These are phyloP conservation scores for Trypethelium eluteriae DNA, from an alignment of 495 filamentous ascomycete genomes.

Conservation along the genomic window DNA sequence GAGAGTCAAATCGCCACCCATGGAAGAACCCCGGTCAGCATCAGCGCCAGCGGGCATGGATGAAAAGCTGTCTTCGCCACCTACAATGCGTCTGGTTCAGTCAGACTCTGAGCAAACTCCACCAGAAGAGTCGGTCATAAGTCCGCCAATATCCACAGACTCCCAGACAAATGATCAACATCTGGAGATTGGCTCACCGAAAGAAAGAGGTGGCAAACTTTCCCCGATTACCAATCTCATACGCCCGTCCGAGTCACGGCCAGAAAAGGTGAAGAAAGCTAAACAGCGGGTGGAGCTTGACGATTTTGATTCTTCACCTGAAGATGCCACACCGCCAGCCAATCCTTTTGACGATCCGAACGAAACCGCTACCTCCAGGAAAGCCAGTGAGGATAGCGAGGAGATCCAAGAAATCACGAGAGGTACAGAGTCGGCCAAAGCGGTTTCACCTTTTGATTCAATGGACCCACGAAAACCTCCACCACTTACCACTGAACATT, in stretches of 20 bases:
- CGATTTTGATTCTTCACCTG: constrained; percentile 41
- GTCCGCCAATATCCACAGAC: neutral
- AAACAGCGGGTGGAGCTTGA: constrained; percentile 41
- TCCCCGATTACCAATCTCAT: constrained; percentile 20
- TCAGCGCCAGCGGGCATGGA: constrained; percentile 16
- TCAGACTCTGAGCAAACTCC: constrained; percentile 10
- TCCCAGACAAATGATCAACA: neutral
- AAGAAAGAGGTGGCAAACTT: constrained; percentile 16
- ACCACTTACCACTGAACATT: constrained; percentile 20
- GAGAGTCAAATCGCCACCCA: constrained; percentile 24
- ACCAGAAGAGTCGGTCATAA: neutral
- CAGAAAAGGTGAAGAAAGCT: constrained; percentile 46
- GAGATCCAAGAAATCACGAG: constrained; percentile 25
- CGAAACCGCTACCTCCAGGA: constrained; percentile 4
- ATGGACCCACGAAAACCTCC: constrained; percentile 26
- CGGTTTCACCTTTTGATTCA: constrained; percentile 15
- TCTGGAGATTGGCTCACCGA: neutral
- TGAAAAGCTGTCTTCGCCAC: neutral
- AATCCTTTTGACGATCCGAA: constrained; percentile 35
- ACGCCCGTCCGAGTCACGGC: constrained; percentile 28
- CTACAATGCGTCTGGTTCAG: constrained; percentile 2
- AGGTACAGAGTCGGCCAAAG: neutral
- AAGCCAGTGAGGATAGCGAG: constrained; percentile 14
- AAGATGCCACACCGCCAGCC: constrained; percentile 25
- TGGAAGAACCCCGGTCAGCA: constrained; percentile 17